phyloP scores from a whole-genome alignment of 176 grass and related monocot species.

The Alloteropsis semialata region DNA sequence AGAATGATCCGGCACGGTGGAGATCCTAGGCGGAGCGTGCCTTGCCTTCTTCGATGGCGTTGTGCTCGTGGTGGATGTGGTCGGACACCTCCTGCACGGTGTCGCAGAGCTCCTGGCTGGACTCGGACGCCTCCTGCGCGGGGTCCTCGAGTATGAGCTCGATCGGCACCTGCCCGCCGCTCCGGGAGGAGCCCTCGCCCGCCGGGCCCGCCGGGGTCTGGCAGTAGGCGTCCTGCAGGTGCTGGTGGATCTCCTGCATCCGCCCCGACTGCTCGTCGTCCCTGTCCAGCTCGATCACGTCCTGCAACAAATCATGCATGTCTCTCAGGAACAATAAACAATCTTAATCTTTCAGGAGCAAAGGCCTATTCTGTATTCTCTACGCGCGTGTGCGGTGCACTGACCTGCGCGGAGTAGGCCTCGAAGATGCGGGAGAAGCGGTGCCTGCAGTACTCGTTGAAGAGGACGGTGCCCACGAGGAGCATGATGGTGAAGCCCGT shows the following conservation, averaged over 20 bases:
- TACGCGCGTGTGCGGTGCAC: too few relatives aligned
- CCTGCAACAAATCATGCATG: conserved; percentile 39
- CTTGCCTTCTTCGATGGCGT: background rate
- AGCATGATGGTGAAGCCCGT: conserved; percentile 63
- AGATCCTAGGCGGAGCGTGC: background rate
- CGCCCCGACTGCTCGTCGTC: conserved; percentile 73
- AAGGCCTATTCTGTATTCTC: too few relatives aligned
- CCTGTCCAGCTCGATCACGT: conserved; percentile 90
- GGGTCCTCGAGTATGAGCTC: conserved; percentile 30
- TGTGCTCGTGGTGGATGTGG: conserved; percentile 28
- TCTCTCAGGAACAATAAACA: background rate
- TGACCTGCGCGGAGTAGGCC: conserved; percentile 75
- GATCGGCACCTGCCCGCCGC: background rate
- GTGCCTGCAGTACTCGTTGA: conserved; percentile 79
- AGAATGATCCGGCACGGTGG: background rate
- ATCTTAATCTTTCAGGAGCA: background rate
- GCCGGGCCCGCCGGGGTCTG: conserved; percentile 28
- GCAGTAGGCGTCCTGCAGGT: conserved; percentile 69
- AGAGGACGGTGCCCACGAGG: conserved; percentile 67
- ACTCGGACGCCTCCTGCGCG: conserved; percentile 36
- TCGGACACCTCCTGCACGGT: conserved; percentile 40
- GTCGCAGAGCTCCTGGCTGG: conserved; percentile 48
- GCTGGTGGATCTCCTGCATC: conserved; percentile 81
- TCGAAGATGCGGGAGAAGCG: conserved; percentile 71
- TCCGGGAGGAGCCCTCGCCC: background rate